Evolutionary conservation across 305 asterid species (phyloP), one percentile per base, ranked within the genome.

Genomic region (Fraxinus xanthoxyloides): DNA sequence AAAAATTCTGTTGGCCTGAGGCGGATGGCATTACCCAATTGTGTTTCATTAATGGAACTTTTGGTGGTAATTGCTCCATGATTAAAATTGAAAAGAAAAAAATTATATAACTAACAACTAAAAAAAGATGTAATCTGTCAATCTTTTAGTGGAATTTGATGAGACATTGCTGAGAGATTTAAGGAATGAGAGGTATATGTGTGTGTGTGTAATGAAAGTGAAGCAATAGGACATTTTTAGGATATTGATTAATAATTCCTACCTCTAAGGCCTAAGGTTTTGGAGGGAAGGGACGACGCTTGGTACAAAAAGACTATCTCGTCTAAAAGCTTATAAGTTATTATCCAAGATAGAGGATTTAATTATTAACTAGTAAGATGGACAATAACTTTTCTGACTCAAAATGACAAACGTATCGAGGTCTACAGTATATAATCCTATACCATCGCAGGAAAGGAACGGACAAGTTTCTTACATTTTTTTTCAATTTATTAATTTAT

Each of bases 1-100:
- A 93, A 0, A 90, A 89, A 12, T 61, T 80, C n/a, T 75, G 80
- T 3, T 7, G 81, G 88, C 75, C 28, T 59, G 19, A 3, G 69
- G 85, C 23, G 76, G 74, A 91, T 0, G 93, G 80, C 0, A 21
- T 59, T 59, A 90, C 85, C 95, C 97, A 93, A 79, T 88, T 89
- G 79, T 87, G 96, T 35, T 93, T 21, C 95, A 90, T 89, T 38
- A 84, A 26, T 77, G 97, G 90, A 73, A 59, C 84, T 84, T 93
- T 93, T 8, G 97, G 98, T 26, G 98, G 98, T 81, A 90, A 82
- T 63, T 93, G 98, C 84, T 94, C 97, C 97, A 93, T 94, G 92
- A 84, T 34, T 75, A 40, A 81, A 31, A 24, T 3, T 4, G 6
- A 17, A 15, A 38, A 31, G 1, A 78, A 2, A 56, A 54, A 21